Percentiles rank a stretch among this genome's conserved stretches.
These are phyloP conservation scores for Pelomyxa schiedti DNA, from an alignment of 78 protist species.

Conservation along the genomic window DNA sequence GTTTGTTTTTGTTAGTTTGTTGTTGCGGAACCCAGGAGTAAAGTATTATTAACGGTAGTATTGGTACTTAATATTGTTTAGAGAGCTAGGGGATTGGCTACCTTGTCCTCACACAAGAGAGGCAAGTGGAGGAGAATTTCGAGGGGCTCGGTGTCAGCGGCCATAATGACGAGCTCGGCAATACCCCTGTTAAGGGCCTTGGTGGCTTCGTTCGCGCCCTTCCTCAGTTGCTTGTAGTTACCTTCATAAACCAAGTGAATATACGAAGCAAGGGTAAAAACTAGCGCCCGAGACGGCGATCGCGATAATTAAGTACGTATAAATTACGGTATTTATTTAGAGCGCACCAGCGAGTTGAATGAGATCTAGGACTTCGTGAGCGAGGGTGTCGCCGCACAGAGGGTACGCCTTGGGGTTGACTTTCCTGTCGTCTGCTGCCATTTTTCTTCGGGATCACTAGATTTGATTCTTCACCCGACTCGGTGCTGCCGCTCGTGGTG, in stretches of 20 bases:
- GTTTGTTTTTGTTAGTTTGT: not conserved
- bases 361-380: slow-evolving; percentile 78
- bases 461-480: too few relatives aligned
- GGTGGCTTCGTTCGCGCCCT: slow-evolving; percentile 99
- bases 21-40: not conserved
- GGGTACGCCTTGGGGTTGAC: slow-evolving; percentile 89
- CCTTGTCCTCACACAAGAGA: slow-evolving; percentile 96
- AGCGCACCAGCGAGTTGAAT: slow-evolving; percentile 63
- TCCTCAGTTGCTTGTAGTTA: slow-evolving; percentile 87
- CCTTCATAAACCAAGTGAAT: too few relatives aligned
- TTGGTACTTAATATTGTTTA: not conserved
- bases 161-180: slow-evolving; percentile 89
- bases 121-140: slow-evolving; percentile 98
- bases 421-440: slow-evolving; percentile 12
- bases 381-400: slow-evolving; percentile 77
- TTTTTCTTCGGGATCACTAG: too few relatives aligned
- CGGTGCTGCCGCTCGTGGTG: too few relatives aligned
- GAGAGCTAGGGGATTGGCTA: not conserved
- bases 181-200: slow-evolving; percentile 92
- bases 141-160: slow-evolving; percentile 98
- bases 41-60: not conserved
- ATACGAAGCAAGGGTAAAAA: too few relatives aligned
- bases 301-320: too few relatives aligned
- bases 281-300: too few relatives aligned
- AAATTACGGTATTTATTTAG: too few relatives aligned